phyloP scores from a whole-genome alignment of 2,329 filamentous ascomycete genomes.

The Epichloe elymi region DNA sequence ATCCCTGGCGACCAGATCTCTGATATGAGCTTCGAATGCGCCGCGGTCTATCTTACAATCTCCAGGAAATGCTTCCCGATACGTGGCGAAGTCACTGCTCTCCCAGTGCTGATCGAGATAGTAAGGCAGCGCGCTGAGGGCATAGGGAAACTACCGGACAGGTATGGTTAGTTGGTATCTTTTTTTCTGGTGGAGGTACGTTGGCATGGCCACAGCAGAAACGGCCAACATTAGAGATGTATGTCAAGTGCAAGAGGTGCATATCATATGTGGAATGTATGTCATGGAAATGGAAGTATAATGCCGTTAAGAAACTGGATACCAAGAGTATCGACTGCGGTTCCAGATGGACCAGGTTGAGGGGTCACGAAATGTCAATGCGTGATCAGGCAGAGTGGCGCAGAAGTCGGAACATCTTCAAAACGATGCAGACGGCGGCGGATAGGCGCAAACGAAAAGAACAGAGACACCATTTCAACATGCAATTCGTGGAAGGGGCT shows the following conservation, averaged over 20 bases:
- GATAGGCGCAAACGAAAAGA: neutral
- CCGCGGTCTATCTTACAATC: slow-evolving; percentile 45
- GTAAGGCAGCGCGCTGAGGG: slow-evolving; percentile 50
- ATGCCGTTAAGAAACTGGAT: neutral
- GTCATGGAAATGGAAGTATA: neutral
- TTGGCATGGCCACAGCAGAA: neutral
- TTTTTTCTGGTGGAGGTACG: neutral
- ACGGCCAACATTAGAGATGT: neutral
- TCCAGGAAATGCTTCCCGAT: slow-evolving; percentile 57
- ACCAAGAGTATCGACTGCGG: neutral
- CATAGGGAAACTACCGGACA: slow-evolving; percentile 57
- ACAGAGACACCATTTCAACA: neutral
- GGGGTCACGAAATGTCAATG: neutral
- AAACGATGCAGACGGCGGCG: neutral
- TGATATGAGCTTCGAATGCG: slow-evolving; percentile 52
- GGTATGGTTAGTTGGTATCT: neutral
- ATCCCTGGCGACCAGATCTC: slow-evolving; percentile 57
- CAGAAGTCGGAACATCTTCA: neutral
- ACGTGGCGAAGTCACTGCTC: slow-evolving; percentile 47
- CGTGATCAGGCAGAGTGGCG: neutral
- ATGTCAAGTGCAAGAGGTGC: neutral
- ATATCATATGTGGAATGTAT: too few species aligned
- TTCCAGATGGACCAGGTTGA: neutral
- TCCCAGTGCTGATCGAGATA: slow-evolving; percentile 57
- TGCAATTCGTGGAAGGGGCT: slow-evolving; percentile 1